Evolutionary conservation across 495 filamentous ascomycete genomes (phyloP).

Genomic region (Xanthoparmelia taractica): DNA sequence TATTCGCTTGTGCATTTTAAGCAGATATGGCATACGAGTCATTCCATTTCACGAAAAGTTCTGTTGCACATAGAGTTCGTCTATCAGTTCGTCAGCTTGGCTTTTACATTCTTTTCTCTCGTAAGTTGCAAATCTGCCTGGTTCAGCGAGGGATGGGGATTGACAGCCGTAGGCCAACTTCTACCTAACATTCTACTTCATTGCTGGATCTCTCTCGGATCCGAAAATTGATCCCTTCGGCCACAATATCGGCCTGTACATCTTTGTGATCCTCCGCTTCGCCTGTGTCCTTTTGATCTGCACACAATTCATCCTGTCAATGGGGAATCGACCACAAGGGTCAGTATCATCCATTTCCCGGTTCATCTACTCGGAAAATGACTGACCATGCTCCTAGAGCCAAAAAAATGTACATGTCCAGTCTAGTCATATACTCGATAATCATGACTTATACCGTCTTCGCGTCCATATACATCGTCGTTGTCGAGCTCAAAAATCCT

Average conservation of each 20-base stretch:
- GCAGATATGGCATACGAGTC: constrained; percentile 92
- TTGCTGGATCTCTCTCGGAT: constrained; percentile 88
- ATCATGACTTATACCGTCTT: constrained; percentile 98
- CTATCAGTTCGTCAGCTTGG: constrained; percentile 82
- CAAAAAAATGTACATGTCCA: constrained; percentile 79
- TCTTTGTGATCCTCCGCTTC: constrained; percentile 83
- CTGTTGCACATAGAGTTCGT: constrained; percentile 92
- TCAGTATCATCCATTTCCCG: constrained; percentile 28
- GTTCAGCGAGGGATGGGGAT: not conserved
- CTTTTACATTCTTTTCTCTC: constrained; percentile 97
- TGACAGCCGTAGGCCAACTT: constrained; percentile 66
- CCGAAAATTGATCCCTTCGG: constrained; percentile 80
- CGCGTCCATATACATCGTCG: constrained; percentile 75
- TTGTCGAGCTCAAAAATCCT: constrained; percentile 60
- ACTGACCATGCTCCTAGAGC: constrained; percentile 40
- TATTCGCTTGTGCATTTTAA: constrained; percentile 93
- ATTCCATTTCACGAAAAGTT: constrained; percentile 80
- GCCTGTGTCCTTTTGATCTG: constrained; percentile 78
- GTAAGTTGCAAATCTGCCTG: constrained; percentile 33
- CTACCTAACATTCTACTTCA: constrained; percentile 98
- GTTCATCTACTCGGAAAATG: constrained; percentile 7
- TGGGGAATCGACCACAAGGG: constrained; percentile 97
- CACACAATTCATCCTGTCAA: constrained; percentile 94
- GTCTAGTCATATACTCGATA: constrained; percentile 77
- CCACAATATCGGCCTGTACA: constrained; percentile 68